Evolutionary conservation across 1,284 basidiomycete species (phyloP).

Genomic region (Microbotryum violaceum): DNA sequence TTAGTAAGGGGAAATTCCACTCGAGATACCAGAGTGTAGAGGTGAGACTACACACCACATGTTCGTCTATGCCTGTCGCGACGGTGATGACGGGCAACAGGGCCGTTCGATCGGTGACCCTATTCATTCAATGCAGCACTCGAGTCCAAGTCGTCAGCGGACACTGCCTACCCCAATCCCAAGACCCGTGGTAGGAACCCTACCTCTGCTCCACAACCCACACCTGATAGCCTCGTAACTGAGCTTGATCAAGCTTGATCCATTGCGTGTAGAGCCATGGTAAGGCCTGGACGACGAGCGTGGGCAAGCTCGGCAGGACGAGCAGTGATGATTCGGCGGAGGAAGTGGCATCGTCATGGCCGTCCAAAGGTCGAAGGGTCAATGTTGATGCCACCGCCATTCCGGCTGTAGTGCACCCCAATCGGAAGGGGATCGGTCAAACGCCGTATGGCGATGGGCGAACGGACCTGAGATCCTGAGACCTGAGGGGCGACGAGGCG

Average conservation of each 20-base stretch:
- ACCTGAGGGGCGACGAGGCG: no score
- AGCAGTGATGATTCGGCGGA: not conserved
- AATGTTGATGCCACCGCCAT: no score
- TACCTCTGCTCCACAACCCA: constrained; percentile 14
- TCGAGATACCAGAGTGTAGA: no score
- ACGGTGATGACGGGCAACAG: constrained; percentile 9
- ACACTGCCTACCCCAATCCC: not conserved
- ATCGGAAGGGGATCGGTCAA: no score
- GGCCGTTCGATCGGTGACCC: constrained; percentile 8
- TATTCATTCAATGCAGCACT: not conserved
- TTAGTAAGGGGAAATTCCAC: not conserved
- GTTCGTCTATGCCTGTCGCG: not conserved
- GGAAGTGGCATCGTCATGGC: no score
- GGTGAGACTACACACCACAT: not conserved
- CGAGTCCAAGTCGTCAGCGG: not conserved
- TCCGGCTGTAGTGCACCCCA: no score
- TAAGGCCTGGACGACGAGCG: not conserved
- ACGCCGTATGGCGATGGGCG: no score
- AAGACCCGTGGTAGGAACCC: not conserved
- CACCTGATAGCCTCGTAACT: constrained; percentile 5
- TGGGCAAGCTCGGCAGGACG: not conserved
- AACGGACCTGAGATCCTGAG: no score
- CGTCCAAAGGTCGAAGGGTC: no score
- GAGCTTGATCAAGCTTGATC: not conserved
- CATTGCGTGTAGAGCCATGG: not conserved